Base-by-base conservation (phyloP, 2,329 filamentous ascomycete genomes). In the Aspergillus calidoustus region DNA sequence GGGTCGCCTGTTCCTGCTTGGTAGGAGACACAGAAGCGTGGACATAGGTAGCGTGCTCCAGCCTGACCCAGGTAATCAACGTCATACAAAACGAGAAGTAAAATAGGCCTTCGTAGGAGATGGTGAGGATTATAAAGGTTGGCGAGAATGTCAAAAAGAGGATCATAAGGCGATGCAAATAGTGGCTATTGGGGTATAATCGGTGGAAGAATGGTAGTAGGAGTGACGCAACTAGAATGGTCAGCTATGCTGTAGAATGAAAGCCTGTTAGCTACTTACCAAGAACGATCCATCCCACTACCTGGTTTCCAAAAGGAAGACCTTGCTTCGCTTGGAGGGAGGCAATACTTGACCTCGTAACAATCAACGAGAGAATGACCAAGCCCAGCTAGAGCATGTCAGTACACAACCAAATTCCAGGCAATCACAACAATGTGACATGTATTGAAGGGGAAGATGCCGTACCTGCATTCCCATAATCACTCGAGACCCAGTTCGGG, bases 81-180 rank as follows among this genome's bases (percentile, higher is more conserved):
- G 89, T 91, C 57, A 90, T 81, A 72, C 89, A 93, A 77, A 97
- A 99, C 11, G 90, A 88, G 62, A 97, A 87, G 77, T 98, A 99
- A 77, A 99, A 99, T 2, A 99, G 84, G 0, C 94, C 94, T 77
- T 99, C 95, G 79, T 96, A 99, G 0, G 94, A 97, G 69, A 98
- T 97, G 7, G 93, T 96, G 54, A 99, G 86, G 71, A 99, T 94
- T 73, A 99, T 90, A 77, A 98, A 99, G 1, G 91, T 90, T 0
- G 95, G 95, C 0, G 94, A 91, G 74, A 96, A 98, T 5, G 93
- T 91, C 53, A 99, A 83, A 80, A 98, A 99, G 57, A 97, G 88
- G 69, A 96, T 87, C 67, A 93, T 85, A 4, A 99, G 82, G 25
- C 93, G 89, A 76, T 98, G 93, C 68, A 98, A 86, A 76, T 98